Evolutionary conservation across 2,329 filamentous ascomycete genomes (phyloP), one percentile per base, ranked within the genome.

Genomic region (Ceratocystiopsis sp.): DNA sequence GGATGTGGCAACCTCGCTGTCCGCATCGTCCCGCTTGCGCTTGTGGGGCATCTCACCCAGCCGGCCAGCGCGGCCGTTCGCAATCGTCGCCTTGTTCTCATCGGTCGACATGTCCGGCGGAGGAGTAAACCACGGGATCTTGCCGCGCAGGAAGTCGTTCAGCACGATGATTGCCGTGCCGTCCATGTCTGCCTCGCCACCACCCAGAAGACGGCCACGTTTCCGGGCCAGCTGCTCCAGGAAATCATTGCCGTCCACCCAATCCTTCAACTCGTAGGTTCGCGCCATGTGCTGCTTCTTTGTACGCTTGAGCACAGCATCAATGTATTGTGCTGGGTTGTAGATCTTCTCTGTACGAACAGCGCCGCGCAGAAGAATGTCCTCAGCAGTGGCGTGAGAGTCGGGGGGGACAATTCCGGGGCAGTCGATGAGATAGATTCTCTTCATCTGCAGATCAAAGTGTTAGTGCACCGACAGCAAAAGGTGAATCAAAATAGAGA

Each of bases 151-250:
- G 58, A 96, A 98, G 57, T 98, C 91, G 54, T 94, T 96, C 46
- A 98, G 65, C 1, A 98, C 82, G 77, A 94, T 94, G 62, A 94
- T 94, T 1, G 91, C 91, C 40, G 94, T 86, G 53, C 87, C 86
- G 54, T 96, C 89, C 44, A 95, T 65, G 59, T 98, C 91, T 4
- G 89, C 82, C 59, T 96, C 91, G n/a, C 89, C 91, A 45, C 84
- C 89, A 57, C 39, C 42, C 15, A 96, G 66, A 17, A 98, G 64
- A 52, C 87, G 73, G 15, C 91, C 91, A 45, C 78, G 78, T 60
- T 95, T 96, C 45, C 87, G 71, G 10, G 87, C 89, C 3, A 98
- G 67, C 25, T 85, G 66, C 55, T 94, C 89, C 1, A 98, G 66
- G 54, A 98, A 93, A 48, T 89, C 78, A 14, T 81, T 78, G 15